Base-by-base conservation (phyloP, 441 rosid species). In the Gossypium schwendimanii region DNA sequence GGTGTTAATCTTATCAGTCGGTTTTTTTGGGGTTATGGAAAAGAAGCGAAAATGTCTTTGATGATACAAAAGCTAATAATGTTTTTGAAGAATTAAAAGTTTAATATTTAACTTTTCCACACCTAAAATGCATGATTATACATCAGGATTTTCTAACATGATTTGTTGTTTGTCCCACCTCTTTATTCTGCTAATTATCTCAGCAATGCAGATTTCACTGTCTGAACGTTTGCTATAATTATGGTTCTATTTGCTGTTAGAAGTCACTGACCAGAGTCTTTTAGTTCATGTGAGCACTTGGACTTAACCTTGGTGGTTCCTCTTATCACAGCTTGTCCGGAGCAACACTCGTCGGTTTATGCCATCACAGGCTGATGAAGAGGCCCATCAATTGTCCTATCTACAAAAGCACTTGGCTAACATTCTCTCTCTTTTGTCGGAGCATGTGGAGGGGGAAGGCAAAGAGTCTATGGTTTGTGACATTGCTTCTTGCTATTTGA, bases 301-400 rank as follows among this genome's bases (percentile, higher is more conserved):
- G 52, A 64, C 28, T 71, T 80, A 52, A 59, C 15, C 45, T 53
- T 66, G 70, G 21, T 24, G 33, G 67, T 77, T 66, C 39, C 28
- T 79, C 63, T 58, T 49, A 14, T 76, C 70, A 82, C 89, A 95
- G 99, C 96, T 93, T 81, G 99, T 89, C 44, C 97, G 98, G 14
- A 90, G 98, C 90, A 93, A 91, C 75, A 93, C 90, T 84, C 90
- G 99, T 63, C 89, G 98, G 69, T 89, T 89, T 82, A 84, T 86
- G 97, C 98, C 98, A 70, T 95, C 99, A 15, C 98, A 86, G 79
- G 89, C 88, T 49, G 98, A 95, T 79, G 99, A 95, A 81, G 98
- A 93, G 87, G 92, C 92, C 81, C 97, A 93, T 87, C 98, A 95
- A 33, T 77, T 95, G 75, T 88, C 98, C 71, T 95, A 95, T 85